Evolutionary conservation across 768 basidiomycete genomes (phyloP), one percentile per base, ranked within the genome.

Genomic region (Rhodotorula graminis): DNA sequence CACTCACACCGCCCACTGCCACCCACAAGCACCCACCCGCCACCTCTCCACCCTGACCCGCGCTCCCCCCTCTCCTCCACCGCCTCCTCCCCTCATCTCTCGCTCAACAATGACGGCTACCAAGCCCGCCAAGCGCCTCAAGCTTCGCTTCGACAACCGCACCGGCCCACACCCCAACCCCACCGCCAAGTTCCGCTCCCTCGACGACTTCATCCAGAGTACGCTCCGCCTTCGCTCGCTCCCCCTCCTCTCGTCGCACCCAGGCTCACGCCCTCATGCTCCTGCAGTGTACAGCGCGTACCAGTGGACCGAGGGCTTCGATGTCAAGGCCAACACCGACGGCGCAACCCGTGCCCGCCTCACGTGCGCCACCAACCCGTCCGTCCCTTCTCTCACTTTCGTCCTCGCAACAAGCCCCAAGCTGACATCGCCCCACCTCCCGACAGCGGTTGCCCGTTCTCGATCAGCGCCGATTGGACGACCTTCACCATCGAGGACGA

Each of bases 391-490:
- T 37, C 25, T 9, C 25, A 6, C 23, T 58, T 19, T 47, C n/a
- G 16, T 21, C 61, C 15, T 42, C 8, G 16, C 33, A 7, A 1
- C 21, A 14, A 25, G 15, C 49, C 40, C 42, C 2, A 3, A 46
- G 18, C 42, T 40, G 40, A 9, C 10, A 3, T 12, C 21, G 12
- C 33, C 29, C 11, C 16, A 31, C 40, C 44, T 14, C n/a, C n/a
- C n/a, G n/a, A 21, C 61, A 62, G 64, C 23, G 6, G 7, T 31
- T 74, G 73, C 65, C 12, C 50, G 8, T 74, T 70, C 69, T 61
- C 52, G 33, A n/a, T 56, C 52, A 16, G 50, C 11, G 66, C 50
- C 56, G 31, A 64, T 10, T 68, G 7, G 50, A 63, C 63, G 16
- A 37, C n/a, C 25, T 72, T 72, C 52, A 29, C 57, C 37, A 37